Percentiles rank a stretch among this genome's conserved stretches.
phyloP scores from a whole-genome alignment of 2,329 filamentous ascomycete species.

The Talaromyces sp. region DNA sequence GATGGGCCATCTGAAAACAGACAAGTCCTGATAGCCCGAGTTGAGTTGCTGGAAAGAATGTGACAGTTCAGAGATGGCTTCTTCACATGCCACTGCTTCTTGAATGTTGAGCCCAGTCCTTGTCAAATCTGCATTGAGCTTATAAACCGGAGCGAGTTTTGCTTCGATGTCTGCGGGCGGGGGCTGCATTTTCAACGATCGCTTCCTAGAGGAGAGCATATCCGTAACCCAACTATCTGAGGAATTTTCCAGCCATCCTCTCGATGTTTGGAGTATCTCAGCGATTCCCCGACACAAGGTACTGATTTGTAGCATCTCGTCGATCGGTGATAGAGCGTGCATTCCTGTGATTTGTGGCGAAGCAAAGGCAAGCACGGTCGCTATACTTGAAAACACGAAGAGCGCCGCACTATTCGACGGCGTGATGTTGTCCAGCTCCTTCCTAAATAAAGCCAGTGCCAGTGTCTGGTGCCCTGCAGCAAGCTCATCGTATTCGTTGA shows the following conservation, averaged over 20 bases:
- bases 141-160: slow-evolving; percentile 14
- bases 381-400: slow-evolving; percentile 31
- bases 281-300: slow-evolving; percentile 30
- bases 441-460: slow-evolving; percentile 27
- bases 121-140: slow-evolving; percentile 20
- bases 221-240: slow-evolving; percentile 20
- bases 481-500: slow-evolving; percentile 25
- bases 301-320: slow-evolving; percentile 26
- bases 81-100: slow-evolving; percentile 24
- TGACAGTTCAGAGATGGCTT: slow-evolving; percentile 24
- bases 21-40: slow-evolving; percentile 20
- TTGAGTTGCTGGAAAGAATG: slow-evolving; percentile 23
- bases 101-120: slow-evolving; percentile 21
- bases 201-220: slow-evolving; percentile 13
- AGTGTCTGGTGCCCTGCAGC: slow-evolving; percentile 29
- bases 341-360: slow-evolving; percentile 23
- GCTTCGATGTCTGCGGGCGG: slow-evolving; percentile 22
- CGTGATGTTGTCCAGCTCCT: slow-evolving; percentile 26
- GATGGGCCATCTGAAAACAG: slow-evolving; percentile 58
- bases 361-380: slow-evolving; percentile 32
- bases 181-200: slow-evolving; percentile 17
- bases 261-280: slow-evolving; percentile 25
- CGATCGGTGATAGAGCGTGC: slow-evolving; percentile 21
- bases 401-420: slow-evolving; percentile 32
- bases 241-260: slow-evolving; percentile 21